Conservation (phyloP, 345 rosid genomes). For the Euphorbia tirucalli region DNA sequence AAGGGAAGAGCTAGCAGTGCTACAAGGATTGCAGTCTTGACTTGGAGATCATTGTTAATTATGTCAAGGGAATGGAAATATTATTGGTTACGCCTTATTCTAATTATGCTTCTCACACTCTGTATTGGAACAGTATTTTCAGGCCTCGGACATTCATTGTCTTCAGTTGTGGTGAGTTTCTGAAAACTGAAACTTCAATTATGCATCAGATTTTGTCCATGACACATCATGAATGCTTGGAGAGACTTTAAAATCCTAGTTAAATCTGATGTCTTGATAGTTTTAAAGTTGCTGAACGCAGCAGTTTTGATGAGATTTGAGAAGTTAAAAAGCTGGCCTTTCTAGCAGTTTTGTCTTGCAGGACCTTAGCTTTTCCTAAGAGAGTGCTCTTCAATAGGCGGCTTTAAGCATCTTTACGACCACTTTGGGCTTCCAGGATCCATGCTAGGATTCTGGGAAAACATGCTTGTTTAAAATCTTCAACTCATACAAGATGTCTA, state of each 20-base stretch:
- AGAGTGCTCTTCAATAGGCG: not conserved
- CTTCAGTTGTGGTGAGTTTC: constrained; percentile 84
- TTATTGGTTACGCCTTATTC: constrained; percentile 94
- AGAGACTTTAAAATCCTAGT: not conserved
- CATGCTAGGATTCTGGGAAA: not conserved
- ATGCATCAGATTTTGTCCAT: not conserved
- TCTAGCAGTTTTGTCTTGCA: not conserved
- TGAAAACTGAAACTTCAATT: not conserved
- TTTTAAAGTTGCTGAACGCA: not conserved
- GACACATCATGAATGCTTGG: not conserved
- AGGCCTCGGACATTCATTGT: constrained; percentile 86
- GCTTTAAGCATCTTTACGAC: not conserved
- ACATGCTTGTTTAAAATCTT: not conserved
- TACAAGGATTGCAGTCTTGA: constrained; percentile 83
- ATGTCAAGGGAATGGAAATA: constrained; percentile 99
- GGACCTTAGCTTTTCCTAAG: no score
- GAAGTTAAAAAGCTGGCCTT: not conserved
- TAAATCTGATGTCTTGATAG: not conserved
- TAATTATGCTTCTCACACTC: constrained; percentile 75
- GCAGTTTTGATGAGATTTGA: not conserved
- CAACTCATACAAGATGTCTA: not conserved
- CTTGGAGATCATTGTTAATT: constrained; percentile 91
- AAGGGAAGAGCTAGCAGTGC: constrained; percentile 79
- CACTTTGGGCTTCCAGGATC: no score
- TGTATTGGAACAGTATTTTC: constrained; percentile 82